Conservation (phyloP, 768 basidiomycete species). For the Paxillus involutus region DNA sequence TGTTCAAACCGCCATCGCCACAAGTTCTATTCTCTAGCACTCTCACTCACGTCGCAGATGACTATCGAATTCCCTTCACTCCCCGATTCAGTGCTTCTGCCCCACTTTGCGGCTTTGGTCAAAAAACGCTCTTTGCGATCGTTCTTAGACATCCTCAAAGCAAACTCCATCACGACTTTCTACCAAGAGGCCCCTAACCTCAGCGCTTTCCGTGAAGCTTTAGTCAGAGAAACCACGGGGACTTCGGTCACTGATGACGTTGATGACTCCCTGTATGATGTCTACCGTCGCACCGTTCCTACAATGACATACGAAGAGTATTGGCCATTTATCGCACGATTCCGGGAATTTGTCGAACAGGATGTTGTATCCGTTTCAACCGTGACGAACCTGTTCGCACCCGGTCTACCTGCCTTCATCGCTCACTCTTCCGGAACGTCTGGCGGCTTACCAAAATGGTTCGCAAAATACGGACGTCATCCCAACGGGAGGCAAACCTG, state of each 20-base stretch:
- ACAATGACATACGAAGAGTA: constrained; percentile 17
- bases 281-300: constrained; percentile 11
- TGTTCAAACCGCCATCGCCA: no score
- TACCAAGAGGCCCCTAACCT: background rate
- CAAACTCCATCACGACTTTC: background rate
- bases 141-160: background rate
- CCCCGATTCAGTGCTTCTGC: background rate
- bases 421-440: constrained; percentile 19
- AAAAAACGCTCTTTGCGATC: background rate
- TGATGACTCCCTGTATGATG: background rate
- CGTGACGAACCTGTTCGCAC: constrained; percentile 11
- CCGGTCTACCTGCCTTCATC: constrained; percentile 19
- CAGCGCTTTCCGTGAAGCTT: background rate
- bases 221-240: background rate
- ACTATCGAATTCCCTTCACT: background rate
- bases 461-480: constrained; percentile 5
- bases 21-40: no score
- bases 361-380: background rate
- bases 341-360: constrained; percentile 2
- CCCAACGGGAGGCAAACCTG: background rate
- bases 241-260: background rate
- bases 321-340: constrained; percentile 10
- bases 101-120: background rate
- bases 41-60: background rate
- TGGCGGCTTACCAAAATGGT: constrained; percentile 9